Percentiles rank a stretch among this genome's conserved stretches.
Conservation (phyloP, 2,329 filamentous ascomycete species). For the Colletotrichum australisinense region DNA sequence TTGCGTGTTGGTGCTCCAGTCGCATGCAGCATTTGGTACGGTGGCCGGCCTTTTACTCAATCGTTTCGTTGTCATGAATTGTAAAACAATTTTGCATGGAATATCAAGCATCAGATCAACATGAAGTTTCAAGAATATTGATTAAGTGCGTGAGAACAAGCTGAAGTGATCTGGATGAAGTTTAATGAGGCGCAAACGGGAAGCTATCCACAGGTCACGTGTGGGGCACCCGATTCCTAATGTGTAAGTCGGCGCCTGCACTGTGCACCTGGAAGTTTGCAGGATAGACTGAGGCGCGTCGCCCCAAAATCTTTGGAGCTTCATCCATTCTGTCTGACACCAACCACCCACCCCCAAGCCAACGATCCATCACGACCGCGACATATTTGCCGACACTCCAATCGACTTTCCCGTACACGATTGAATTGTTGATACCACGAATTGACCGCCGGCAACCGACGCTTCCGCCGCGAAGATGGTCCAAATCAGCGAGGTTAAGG, state of each 20-base stretch:
- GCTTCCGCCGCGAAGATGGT: conserved; percentile 70
- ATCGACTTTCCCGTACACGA: neutral
- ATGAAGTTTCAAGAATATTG: neutral
- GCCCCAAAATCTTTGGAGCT: conserved; percentile 38
- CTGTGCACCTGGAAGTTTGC: conserved; percentile 30
- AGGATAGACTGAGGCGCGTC: conserved; percentile 35
- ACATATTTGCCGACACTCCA: conserved; percentile 4
- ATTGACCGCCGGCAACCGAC: conserved; percentile 34
- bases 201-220: conserved; percentile 35
- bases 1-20: neutral
- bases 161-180: neutral
- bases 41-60: neutral
- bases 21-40: neutral
- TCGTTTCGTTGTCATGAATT: neutral
- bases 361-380: conserved; percentile 5
- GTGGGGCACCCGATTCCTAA: conserved; percentile 27
- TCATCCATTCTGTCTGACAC: conserved; percentile 26
- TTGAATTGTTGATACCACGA: conserved; percentile 24
- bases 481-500: conserved; percentile 94
- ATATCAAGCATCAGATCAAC: neutral
- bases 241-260: conserved; percentile 27
- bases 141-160: neutral
- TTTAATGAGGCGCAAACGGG: conserved; percentile 13
- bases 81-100: no score
- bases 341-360: conserved; percentile 12